phyloP scores from a whole-genome alignment of 768 basidiomycete species.

The Xerocomellus chrysenteron region DNA sequence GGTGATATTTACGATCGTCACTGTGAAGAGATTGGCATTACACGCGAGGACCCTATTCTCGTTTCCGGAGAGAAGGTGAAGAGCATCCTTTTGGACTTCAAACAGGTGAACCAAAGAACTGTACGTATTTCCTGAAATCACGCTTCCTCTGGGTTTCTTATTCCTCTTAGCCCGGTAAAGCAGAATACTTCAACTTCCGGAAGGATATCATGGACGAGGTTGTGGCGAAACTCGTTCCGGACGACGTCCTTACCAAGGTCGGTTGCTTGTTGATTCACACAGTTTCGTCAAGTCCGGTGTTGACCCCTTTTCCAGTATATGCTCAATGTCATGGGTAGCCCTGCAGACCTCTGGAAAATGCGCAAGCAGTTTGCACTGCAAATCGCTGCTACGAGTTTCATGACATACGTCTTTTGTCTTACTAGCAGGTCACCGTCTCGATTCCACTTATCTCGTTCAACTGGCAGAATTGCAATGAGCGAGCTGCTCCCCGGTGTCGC shows the following conservation, averaged over 20 bases:
- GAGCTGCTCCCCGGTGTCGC: constrained; percentile 77
- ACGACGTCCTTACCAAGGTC: constrained; percentile 82
- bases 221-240: constrained; percentile 82
- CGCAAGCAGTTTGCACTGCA: constrained; percentile 95
- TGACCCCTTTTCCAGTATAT: constrained; percentile 67
- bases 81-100: constrained; percentile 60
- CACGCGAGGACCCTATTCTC: constrained; percentile 85
- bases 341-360: constrained; percentile 92
- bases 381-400: constrained; percentile 84
- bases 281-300: not conserved
- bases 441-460: constrained; percentile 86
- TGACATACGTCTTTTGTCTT: constrained; percentile 85
- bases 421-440: constrained; percentile 80
- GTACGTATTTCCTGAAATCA: constrained; percentile 20
- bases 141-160: not conserved
- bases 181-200: constrained; percentile 67
- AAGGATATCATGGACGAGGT: constrained; percentile 91
- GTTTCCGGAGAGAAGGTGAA: constrained; percentile 84
- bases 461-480: constrained; percentile 89
- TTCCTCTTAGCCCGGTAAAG: constrained; percentile 50
- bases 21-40: constrained; percentile 71
- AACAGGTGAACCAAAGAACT: constrained; percentile 45
- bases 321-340: constrained; percentile 77
- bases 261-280: constrained; percentile 6
- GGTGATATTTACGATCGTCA: constrained; percentile 94